phyloP scores from a whole-genome alignment of 768 basidiomycete species.

The Hericium coralloides region DNA sequence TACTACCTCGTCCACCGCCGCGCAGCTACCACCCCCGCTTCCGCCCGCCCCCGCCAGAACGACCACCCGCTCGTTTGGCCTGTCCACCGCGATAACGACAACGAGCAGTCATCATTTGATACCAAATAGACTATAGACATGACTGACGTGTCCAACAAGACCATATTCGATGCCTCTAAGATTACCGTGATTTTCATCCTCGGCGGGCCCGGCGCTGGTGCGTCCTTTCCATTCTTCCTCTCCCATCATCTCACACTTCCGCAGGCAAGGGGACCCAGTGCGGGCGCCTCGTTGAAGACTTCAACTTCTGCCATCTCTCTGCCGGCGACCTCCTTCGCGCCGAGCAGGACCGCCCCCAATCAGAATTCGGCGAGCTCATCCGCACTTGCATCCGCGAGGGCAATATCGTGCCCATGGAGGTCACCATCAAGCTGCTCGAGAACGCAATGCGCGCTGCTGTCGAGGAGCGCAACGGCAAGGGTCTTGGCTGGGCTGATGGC shows the following conservation, averaged over 20 bases:
- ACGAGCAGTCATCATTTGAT: constrained; percentile 6
- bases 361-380: constrained; percentile 77
- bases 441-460: constrained; percentile 77
- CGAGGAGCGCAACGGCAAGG: constrained; percentile 26
- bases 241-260: constrained; percentile 2
- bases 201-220: constrained; percentile 94
- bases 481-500: constrained; percentile 59
- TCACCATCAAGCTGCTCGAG: constrained; percentile 91
- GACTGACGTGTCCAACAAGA: not conserved
- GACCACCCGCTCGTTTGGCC: constrained; percentile 63
- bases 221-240: constrained; percentile 9
- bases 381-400: constrained; percentile 85
- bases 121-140: constrained; percentile 3
- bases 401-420: constrained; percentile 91
- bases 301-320: constrained; percentile 73
- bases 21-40: constrained; percentile 51
- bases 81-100: constrained; percentile 27
- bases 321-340: constrained; percentile 97
- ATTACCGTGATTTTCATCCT: constrained; percentile 92
- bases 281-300: constrained; percentile 70
- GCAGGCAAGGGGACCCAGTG: constrained; percentile 97
- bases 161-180: constrained; percentile 53
- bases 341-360: constrained; percentile 83
- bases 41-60: constrained; percentile 47
- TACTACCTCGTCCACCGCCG: constrained; percentile 45